Percentiles rank a stretch among this genome's conserved stretches.
phyloP scores from a whole-genome alignment of 2,329 filamentous ascomycete genomes.

The Cladophialophora exuberans region DNA sequence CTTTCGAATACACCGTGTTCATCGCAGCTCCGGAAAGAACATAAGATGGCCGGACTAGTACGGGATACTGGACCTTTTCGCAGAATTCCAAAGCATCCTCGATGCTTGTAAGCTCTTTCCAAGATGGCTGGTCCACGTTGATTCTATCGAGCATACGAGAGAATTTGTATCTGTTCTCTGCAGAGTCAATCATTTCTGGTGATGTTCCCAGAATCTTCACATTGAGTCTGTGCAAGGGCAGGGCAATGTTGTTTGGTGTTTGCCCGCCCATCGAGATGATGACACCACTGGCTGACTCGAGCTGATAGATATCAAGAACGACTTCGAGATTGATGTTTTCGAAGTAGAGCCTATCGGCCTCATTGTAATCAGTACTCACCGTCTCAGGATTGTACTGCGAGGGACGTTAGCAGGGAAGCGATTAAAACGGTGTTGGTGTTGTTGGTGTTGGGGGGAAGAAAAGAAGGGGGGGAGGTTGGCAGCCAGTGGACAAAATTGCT shows the following conservation, averaged over 20 bases:
- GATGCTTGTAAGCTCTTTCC: constrained; percentile 97
- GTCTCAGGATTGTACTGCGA: constrained; percentile 79
- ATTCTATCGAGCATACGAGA: constrained; percentile 96
- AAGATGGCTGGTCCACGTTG: constrained; percentile 91
- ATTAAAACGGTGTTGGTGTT: not conserved
- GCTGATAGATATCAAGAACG: constrained; percentile 88
- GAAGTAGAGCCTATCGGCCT: constrained; percentile 93
- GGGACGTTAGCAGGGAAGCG: constrained; percentile 7
- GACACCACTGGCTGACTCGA: constrained; percentile 81
- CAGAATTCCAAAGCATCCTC: constrained; percentile 89
- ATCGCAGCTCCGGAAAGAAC: constrained; percentile 96
- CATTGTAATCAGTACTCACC: constrained; percentile 87
- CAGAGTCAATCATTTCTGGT: constrained; percentile 97
- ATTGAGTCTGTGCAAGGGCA: constrained; percentile 83
- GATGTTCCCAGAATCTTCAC: constrained; percentile 94
- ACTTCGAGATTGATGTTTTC: constrained; percentile 93
- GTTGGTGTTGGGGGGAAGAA: not conserved
- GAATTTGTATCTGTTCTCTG: constrained; percentile 98
- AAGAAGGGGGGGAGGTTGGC: too few species aligned
- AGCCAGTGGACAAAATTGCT: too few species aligned
- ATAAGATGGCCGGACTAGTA: constrained; percentile 93
- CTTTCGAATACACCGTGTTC: constrained; percentile 98
- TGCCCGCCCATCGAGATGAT: constrained; percentile 97
- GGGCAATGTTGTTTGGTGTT: constrained; percentile 95
- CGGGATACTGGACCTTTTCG: constrained; percentile 84